Evolutionary conservation across 129 eudicot species (phyloP).

Genomic region (Cynara cardunculus): DNA sequence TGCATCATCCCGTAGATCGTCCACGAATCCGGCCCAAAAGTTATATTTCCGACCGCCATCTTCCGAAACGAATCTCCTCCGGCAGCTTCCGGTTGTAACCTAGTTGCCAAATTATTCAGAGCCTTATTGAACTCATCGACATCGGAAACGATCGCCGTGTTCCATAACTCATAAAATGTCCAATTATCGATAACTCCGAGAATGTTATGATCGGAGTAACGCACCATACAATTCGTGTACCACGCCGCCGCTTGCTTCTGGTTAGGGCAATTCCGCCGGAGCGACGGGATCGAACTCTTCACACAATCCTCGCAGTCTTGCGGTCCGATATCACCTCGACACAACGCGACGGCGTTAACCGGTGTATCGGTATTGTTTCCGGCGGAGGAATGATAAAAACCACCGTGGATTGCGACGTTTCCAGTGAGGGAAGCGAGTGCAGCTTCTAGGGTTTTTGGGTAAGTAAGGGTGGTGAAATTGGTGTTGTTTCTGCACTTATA

Average conservation of each 20-base stretch:
- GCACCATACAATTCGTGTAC: conserved; percentile 38
- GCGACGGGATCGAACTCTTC: conserved; percentile 6
- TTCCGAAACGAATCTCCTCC: conserved; percentile 26
- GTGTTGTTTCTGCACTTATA: not conserved
- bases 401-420: conserved; percentile 14
- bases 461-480: conserved; percentile 20
- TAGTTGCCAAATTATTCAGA: conserved; percentile 12
- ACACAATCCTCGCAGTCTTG: conserved; percentile 32
- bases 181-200: conserved; percentile 22
- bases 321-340: conserved; percentile 40
- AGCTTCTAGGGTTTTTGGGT: not conserved
- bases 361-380: conserved; percentile 1
- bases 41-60: conserved; percentile 16
- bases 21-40: conserved; percentile 6
- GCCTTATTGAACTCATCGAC: conserved; percentile 5
- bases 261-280: conserved; percentile 28
- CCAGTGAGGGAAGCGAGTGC: conserved; percentile 23
- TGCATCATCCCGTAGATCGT: conserved; percentile 42
- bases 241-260: conserved; percentile 35
- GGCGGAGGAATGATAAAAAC: conserved; percentile 28
- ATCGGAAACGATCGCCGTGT: conserved; percentile 5
- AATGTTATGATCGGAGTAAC: conserved; percentile 33
- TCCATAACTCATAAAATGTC: not conserved
- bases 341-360: conserved; percentile 30
- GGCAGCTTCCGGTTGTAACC: conserved; percentile 8